Evolutionary conservation across 2,329 filamentous ascomycete species (phyloP).

Genomic region (Apiospora kogelbergensis): DNA sequence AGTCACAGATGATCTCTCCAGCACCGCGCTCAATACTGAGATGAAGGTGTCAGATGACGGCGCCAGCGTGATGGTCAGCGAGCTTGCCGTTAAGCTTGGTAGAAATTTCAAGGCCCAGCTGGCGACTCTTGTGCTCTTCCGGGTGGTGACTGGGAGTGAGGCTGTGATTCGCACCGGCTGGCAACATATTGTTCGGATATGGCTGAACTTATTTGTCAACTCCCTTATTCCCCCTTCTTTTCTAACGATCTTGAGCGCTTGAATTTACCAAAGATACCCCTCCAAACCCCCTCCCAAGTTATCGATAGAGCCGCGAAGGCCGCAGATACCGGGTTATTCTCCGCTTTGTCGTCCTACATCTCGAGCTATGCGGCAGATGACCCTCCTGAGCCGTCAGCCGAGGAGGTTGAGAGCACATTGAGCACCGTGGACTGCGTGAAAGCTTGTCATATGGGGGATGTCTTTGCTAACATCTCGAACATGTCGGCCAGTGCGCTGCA

Average conservation of each 20-base stretch:
- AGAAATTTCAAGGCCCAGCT: conserved; percentile 91
- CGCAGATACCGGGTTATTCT: conserved; percentile 83
- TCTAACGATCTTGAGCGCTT: conserved; percentile 61
- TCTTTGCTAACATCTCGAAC: conserved; percentile 76
- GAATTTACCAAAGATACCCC: conserved; percentile 76
- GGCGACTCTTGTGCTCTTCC: conserved; percentile 92
- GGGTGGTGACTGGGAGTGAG: conserved; percentile 85
- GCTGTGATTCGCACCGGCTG: conserved; percentile 72
- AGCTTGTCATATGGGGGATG: conserved; percentile 79
- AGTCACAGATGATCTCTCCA: conserved; percentile 72
- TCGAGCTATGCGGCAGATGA: conserved; percentile 99
- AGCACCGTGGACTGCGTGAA: conserved; percentile 94
- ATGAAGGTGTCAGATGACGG: conserved; percentile 88
- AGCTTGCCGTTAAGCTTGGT: conserved; percentile 93
- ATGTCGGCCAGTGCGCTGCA: conserved; percentile 60
- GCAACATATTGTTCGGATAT: conserved; percentile 83
- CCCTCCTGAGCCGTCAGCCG: conserved; percentile 93
- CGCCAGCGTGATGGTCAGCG: conserved; percentile 85
- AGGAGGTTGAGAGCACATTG: conserved; percentile 93
- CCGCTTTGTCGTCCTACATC: conserved; percentile 92
- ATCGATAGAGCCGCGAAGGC: conserved; percentile 82
- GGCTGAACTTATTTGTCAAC: conserved; percentile 94
- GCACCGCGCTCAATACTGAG: conserved; percentile 89
- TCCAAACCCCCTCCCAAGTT: conserved; percentile 88
- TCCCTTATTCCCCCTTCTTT: conserved; percentile 84